Evolutionary conservation across 1,284 basidiomycete genomes (phyloP).

Genomic region (Abortiporus biennis): DNA sequence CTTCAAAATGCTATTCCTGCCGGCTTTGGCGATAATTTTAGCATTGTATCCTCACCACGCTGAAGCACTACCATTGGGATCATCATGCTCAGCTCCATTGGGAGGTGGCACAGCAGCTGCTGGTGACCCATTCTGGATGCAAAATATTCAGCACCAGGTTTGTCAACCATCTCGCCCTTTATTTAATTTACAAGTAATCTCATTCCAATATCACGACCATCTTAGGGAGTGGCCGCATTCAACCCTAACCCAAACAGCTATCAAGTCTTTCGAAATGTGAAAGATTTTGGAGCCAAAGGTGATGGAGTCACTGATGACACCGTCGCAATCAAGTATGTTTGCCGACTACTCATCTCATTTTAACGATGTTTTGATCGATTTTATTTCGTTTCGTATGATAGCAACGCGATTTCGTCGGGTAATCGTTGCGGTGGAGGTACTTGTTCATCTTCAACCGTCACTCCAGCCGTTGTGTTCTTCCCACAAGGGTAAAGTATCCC

Average conservation of each 20-base stretch:
- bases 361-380: no score
- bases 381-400: conserved; percentile 16
- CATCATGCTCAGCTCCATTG: conserved; percentile 35
- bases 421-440: conserved; percentile 51
- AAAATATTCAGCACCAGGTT: conserved; percentile 58
- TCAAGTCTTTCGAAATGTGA: conserved; percentile 72
- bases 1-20: no score
- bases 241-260: conserved; percentile 51
- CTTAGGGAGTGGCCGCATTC: conserved; percentile 47
- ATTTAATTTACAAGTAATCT: no score
- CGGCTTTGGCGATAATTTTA: no score
- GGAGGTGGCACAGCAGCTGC: conserved; percentile 47
- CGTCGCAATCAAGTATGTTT: conserved; percentile 53
- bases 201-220: no score
- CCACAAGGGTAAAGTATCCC: conserved; percentile 32
- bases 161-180: background rate
- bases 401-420: conserved; percentile 50
- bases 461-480: conserved; percentile 53
- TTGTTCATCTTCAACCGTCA: conserved; percentile 31
- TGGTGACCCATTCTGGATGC: conserved; percentile 62
- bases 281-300: conserved; percentile 55
- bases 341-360: background rate
- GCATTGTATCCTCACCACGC: no score
- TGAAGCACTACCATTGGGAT: no score
- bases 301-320: conserved; percentile 71